Conservation (phyloP, 2,329 filamentous ascomycete species). For the Talaromyces sp. region DNA sequence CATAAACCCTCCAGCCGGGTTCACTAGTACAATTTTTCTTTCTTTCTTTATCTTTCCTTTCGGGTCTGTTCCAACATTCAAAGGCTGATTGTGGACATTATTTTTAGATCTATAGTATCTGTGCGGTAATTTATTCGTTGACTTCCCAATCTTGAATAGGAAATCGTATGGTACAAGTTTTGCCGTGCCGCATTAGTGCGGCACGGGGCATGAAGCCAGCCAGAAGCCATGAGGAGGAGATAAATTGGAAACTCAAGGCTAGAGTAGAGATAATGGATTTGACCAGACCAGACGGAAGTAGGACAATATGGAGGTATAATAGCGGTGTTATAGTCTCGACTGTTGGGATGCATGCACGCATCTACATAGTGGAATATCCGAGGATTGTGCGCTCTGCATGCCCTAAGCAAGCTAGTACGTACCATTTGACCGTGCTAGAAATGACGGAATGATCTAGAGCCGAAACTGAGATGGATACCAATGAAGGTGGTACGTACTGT, state of each 20-base stretch:
- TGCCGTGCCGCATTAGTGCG: slow-evolving; percentile 1
- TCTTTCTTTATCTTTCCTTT: background rate
- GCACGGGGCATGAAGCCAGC: background rate
- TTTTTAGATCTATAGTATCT: background rate
- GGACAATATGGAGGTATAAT: background rate
- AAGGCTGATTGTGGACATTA: background rate
- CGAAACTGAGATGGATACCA: background rate
- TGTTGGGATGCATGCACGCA: background rate
- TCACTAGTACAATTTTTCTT: background rate
- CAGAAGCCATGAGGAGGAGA: background rate
- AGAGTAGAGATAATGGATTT: background rate
- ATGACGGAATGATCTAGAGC: background rate
- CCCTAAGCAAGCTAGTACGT: background rate
- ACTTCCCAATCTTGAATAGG: background rate
- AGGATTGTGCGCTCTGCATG: background rate
- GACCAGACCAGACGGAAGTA: background rate
- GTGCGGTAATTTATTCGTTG: background rate
- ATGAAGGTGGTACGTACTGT: background rate
- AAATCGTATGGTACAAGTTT: background rate
- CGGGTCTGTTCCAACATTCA: background rate
- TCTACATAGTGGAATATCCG: background rate
- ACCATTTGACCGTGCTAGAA: background rate
- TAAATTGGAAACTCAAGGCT: background rate
- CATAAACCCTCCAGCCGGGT: background rate
- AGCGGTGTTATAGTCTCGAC: background rate